Evolutionary conservation across 202 grass and related monocot genomes (phyloP), one percentile per base, ranked within the genome.

Genomic region (Tripidium arundinaceum): DNA sequence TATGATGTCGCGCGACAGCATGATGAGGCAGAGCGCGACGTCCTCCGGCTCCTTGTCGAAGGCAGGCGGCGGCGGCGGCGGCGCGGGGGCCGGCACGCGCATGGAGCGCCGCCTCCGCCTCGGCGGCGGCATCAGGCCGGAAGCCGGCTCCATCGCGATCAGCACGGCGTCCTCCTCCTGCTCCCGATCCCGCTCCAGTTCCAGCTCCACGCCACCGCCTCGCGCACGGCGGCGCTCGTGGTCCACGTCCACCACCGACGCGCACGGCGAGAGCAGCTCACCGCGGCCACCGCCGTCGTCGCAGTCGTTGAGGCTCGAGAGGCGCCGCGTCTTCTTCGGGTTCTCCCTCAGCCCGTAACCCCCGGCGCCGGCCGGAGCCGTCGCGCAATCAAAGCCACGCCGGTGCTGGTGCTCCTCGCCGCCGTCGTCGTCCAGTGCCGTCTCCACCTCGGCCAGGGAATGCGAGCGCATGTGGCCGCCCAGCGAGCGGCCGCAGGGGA

Each of bases 391-490:
- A 13, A 29, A 61, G 49, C 37, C 68, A 7, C 46, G 60, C 7
- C 42, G 75, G 2, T 21, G 59, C 1, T 65, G 27, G 5, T 9
- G 19, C 16, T 70, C 54, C 18, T 19, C 73, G 24, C 78, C 75
- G 28, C 19, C 79, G 2, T 60, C 27, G 4, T 7, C 46, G 8
- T 33, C 77, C 12, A 19, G 12, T 14, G 29, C 78, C 33, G 65
- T 39, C 24, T 68, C 66, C 67, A 73, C 47, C 38, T 87, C 85
- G 21, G 68, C 75, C 16, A 82, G 69, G 59, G 84, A 80, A 37
- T 92, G 90, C 12, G 90, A 92, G 33, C 90, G 77, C 90, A 92
- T 92, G 76, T 92, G 90, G 36, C 86, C 86, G 54, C 90, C 86
- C 21, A 92, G 78, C 25, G 90, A 92, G 28, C 86, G 77, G 65